phyloP scores from a whole-genome alignment of 2,329 filamentous ascomycete species.

The Cercospora brassicicola region DNA sequence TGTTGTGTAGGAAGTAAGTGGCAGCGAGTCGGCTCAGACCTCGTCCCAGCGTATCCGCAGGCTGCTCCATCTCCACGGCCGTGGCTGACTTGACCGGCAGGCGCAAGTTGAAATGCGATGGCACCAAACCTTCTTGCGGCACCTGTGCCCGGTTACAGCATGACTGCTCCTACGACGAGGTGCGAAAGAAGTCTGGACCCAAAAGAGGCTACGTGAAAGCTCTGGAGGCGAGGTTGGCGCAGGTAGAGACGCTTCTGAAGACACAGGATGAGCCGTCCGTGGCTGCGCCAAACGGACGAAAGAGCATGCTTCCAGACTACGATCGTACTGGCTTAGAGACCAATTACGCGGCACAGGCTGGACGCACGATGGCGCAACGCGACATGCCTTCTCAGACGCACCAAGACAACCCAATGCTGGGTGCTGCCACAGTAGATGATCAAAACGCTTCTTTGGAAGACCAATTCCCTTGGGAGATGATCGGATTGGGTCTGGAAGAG shows the following conservation, averaged over 20 bases:
- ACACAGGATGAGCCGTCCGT: slow-evolving; percentile 55
- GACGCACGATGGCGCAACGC: slow-evolving; percentile 12
- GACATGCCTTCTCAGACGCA: slow-evolving; percentile 14
- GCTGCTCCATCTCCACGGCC: background rate
- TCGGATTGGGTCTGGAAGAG: slow-evolving; percentile 79
- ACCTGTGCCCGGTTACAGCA: slow-evolving; percentile 86
- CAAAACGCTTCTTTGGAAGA: slow-evolving; percentile 27
- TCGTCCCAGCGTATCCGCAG: background rate
- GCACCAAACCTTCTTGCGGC: slow-evolving; percentile 77
- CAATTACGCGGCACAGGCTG: slow-evolving; percentile 10
- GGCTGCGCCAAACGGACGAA: background rate
- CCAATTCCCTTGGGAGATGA: slow-evolving; percentile 77
- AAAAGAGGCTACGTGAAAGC: slow-evolving; percentile 95
- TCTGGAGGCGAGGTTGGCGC: slow-evolving; percentile 78
- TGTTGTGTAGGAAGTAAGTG: slow-evolving; percentile 67
- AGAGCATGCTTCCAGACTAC: slow-evolving; percentile 24
- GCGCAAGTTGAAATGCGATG: slow-evolving; percentile 88
- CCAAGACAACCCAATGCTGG: slow-evolving; percentile 6
- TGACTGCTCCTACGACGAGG: slow-evolving; percentile 86
- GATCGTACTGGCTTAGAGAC: slow-evolving; percentile 24
- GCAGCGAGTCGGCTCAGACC: background rate
- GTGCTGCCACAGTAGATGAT: slow-evolving; percentile 12
- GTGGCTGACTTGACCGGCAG: slow-evolving; percentile 47
- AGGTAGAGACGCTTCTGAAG: slow-evolving; percentile 89
- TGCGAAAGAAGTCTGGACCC: slow-evolving; percentile 88